Evolutionary conservation across 176 grass and related monocot species (phyloP).

Genomic region (Oryza nivara): DNA sequence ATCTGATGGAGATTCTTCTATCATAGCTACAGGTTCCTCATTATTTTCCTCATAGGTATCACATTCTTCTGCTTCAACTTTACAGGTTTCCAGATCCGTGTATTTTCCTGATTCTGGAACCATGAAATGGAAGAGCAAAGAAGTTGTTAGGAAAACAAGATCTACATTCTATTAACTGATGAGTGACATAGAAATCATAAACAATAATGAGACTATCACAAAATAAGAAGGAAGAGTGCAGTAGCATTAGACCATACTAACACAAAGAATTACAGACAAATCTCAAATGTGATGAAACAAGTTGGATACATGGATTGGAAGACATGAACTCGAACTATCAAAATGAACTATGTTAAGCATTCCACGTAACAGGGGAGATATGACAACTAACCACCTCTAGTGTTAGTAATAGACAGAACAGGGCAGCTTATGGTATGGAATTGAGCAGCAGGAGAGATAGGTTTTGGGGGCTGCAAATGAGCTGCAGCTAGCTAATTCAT

Average conservation of each 20-base stretch:
- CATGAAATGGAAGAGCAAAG: conserved; percentile 22
- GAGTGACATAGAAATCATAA: neutral
- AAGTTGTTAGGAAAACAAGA: conserved; percentile 16
- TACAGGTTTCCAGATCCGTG: conserved; percentile 42
- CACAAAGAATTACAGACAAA: neutral
- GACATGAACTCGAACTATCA: neutral
- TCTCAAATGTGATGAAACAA: conserved; percentile 15
- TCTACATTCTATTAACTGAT: conserved; percentile 10
- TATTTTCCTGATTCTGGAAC: conserved; percentile 56
- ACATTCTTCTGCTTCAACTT: conserved; percentile 74
- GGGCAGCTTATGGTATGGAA: no score
- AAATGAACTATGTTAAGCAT: neutral
- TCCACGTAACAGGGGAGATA: neutral
- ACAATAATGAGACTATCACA: neutral
- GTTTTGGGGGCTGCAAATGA: no score
- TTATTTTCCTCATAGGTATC: conserved; percentile 71
- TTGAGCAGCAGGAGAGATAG: no score
- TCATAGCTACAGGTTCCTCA: conserved; percentile 79
- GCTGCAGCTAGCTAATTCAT: no score
- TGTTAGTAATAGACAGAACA: no score
- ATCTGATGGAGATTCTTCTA: conserved; percentile 83
- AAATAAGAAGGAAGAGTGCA: neutral
- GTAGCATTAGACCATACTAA: neutral
- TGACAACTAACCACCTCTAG: neutral
- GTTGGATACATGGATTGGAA: neutral